Evolutionary conservation across 768 basidiomycete species (phyloP).

Genomic region (Sarcodon sp.): DNA sequence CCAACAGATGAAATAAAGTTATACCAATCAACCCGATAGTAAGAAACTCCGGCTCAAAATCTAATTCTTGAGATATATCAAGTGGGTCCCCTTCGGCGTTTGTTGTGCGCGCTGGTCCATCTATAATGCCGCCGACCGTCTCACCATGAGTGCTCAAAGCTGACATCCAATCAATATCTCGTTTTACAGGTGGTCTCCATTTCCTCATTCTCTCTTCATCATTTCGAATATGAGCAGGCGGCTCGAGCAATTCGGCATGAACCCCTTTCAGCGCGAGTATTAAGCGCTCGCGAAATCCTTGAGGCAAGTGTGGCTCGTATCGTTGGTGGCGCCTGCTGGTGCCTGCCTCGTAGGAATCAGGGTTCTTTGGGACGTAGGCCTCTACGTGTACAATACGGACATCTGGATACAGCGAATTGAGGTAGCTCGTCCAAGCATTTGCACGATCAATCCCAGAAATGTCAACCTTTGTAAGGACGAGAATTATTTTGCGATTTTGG

Average conservation of each 20-base stretch:
- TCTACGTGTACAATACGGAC: constrained; percentile 63
- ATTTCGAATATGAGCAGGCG: constrained; percentile 42
- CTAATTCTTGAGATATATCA: constrained; percentile 7
- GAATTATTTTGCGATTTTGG: constrained; percentile 30
- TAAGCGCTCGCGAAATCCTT: constrained; percentile 47
- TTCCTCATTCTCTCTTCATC: constrained; percentile 33
- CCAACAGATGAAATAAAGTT: not conserved
- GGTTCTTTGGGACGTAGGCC: constrained; percentile 46
- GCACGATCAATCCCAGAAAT: constrained; percentile 59
- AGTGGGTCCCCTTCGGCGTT: constrained; percentile 5
- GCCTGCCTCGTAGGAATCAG: not conserved
- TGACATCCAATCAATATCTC: constrained; percentile 62
- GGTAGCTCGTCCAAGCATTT: constrained; percentile 51
- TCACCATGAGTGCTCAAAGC: constrained; percentile 32
- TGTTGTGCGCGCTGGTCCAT: constrained; percentile 24
- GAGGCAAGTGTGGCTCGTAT: constrained; percentile 58
- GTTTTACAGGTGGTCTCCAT: constrained; percentile 59
- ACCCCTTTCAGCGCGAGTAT: constrained; percentile 51
- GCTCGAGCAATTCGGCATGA: constrained; percentile 54
- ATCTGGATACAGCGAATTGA: constrained; percentile 38
- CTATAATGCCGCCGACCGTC: constrained; percentile 31
- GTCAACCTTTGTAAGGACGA: constrained; percentile 84
- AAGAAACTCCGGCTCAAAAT: constrained; percentile 37
- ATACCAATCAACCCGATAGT: constrained; percentile 77
- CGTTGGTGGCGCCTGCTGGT: constrained; percentile 20